Evolutionary conservation across 1,284 basidiomycete species (phyloP), one percentile per base, ranked within the genome.

Genomic region (Fomes fomentarius): DNA sequence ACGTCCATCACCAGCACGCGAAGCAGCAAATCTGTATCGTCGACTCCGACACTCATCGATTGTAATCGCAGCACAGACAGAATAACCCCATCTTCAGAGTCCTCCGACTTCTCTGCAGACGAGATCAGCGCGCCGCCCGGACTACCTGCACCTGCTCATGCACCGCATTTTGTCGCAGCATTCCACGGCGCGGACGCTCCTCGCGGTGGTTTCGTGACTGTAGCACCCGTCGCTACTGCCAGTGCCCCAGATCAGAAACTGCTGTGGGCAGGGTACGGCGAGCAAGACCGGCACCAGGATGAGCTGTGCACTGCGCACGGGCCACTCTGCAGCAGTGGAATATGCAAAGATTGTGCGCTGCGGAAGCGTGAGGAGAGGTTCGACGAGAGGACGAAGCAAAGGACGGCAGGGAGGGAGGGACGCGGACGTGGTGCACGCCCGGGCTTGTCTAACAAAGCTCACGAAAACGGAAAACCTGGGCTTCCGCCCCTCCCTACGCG

Each of bases 291-390:
- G 47, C 46, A 35, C 43, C 35, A 17, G 3, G 45, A 26, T 19
- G 25, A 58, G 17, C 42, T 58, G 31, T 70, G 67, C 56, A 25
- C 25, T 3, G 54, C 37, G 21, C 69, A 70, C 46, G 63, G 62
- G 14, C 47, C 39, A 22, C 31, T 64, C 14, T 69, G 67, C 57
- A 48, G 41, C 25, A 62, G 57, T 51, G 66, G 66, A 17, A 66
- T 69, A 7, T 70, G 69, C 57, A 54, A 50, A 25, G 54, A 61
- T 26, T 58, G 60, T 41, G 55, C 31, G 2, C 47, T 50, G 34
- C 60, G 44, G 30, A 61, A 56, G 42, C 56, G 51, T 30, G 48
- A 41, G 19, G 59, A 30, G n/a, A 3, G n/a, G 10, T n/a, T 39
- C 26, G 53, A 59, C 35, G 37, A 55, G 39, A 50, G 54, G 17